A percentile compares a stretch with the other conserved stretches of the same genome.
Conservation (phyloP, 108 stramenopile species). For the Mediolabrus comicus region DNA sequence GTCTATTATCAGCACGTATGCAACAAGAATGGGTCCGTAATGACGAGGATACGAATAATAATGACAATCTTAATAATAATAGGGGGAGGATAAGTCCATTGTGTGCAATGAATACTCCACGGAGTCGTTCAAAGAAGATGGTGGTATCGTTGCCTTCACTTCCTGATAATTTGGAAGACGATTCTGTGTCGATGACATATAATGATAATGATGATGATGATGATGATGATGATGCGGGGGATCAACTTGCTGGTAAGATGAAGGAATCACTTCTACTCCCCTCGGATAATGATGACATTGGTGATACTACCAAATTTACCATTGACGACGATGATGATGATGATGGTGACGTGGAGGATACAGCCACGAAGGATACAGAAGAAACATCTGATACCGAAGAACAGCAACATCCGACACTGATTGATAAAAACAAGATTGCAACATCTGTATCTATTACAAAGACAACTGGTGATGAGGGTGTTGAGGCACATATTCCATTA, state of each 20-base stretch:
- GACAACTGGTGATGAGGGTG: conserved; percentile 20
- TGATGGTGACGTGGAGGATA: conserved; percentile 12
- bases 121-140: conserved; percentile 5
- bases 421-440: neutral
- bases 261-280: conserved; percentile 14
- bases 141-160: too few relatives aligned
- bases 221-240: neutral
- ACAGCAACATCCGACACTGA: neutral
- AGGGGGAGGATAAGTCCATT: conserved; percentile 29
- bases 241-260: neutral
- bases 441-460: conserved; percentile 3
- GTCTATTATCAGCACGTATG: conserved; percentile 45
- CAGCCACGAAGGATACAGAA: neutral
- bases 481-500: neutral
- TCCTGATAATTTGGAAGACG: conserved; percentile 11
- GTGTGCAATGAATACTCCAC: conserved; percentile 45
- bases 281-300: neutral
- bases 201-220: neutral
- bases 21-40: conserved; percentile 43
- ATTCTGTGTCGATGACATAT: conserved; percentile 9
- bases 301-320: neutral
- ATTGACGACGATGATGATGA: conserved; percentile 29
- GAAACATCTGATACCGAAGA: conserved; percentile 15
- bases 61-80: neutral
- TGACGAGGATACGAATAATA: conserved; percentile 5